Evolutionary conservation across 2,329 filamentous ascomycete species (phyloP).

Genomic region (Aspergillus texensis): DNA sequence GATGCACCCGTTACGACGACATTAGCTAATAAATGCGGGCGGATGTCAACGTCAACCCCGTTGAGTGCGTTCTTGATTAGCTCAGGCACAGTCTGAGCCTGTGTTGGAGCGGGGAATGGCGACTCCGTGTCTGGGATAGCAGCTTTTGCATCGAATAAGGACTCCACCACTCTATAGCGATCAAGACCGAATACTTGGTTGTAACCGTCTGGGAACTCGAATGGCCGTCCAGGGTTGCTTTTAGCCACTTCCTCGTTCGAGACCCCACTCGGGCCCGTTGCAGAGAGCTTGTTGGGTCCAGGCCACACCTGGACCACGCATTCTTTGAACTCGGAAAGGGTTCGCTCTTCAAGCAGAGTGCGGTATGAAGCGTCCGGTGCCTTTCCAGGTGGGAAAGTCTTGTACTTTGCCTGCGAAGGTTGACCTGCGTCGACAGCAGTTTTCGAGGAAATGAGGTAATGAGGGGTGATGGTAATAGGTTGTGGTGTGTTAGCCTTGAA

Average conservation of each 20-base stretch:
- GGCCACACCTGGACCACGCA: conserved; percentile 93
- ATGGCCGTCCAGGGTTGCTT: conserved; percentile 76
- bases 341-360: conserved; percentile 84
- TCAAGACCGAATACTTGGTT: conserved; percentile 94
- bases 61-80: conserved; percentile 77
- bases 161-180: conserved; percentile 82
- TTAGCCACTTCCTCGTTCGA: conserved; percentile 76
- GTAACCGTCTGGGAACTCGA: conserved; percentile 95
- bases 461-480: conserved; percentile 76
- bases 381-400: conserved; percentile 64
- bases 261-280: conserved; percentile 53
- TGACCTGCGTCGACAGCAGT: conserved; percentile 83
- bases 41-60: conserved; percentile 85
- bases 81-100: conserved; percentile 78
- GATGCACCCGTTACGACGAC: conserved; percentile 91
- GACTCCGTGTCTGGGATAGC: conserved; percentile 59
- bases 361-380: conserved; percentile 72
- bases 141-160: conserved; percentile 84
- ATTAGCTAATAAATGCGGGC: conserved; percentile 80
- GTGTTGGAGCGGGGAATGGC: conserved; percentile 57
- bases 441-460: conserved; percentile 87
- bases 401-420: conserved; percentile 74
- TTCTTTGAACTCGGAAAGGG: conserved; percentile 96
- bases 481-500: conserved; percentile 68
- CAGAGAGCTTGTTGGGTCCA: conserved; percentile 69